Evolutionary conservation across 768 basidiomycete species (phyloP), one percentile per base, ranked within the genome.

Genomic region (Serendipita vermifera): DNA sequence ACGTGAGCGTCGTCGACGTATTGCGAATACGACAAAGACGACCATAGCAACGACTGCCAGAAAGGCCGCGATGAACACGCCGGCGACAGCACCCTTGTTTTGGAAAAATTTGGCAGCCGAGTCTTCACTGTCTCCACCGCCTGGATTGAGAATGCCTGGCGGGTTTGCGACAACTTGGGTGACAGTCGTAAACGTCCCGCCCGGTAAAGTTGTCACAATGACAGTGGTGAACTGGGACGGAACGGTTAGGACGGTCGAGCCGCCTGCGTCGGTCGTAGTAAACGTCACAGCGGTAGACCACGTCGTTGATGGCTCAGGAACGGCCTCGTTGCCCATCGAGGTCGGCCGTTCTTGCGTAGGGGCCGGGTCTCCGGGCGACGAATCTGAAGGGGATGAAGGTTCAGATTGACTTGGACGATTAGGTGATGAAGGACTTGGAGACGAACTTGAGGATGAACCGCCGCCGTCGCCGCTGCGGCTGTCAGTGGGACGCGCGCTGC

Each of bases 1-100:
- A n/a, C 64, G 67, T 38, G 72, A 71, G 46, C 69, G 75, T 6
- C 71, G 70, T 31, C 72, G 75, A 40, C 74, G 56, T 41, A 72
- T 67, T 38, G 71, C 64, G 63, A 75, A 73, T 17, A 75, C 61
- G n/a, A 75, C 59, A 6, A 74, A 75, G 6, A 75, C 66, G 5
- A 73, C 61, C 22, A 81, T 59, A 0, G 71, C 73, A 1, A 77
- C 73, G 3, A 74, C 70, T 3, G 87, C 83, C 20, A 89, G 63
- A 5, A 91, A 93, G 15, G 83, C 75, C 9, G 73, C 79, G 5
- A 83, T 73, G 66, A 89, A 88, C n/a, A 81, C 78, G 5, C 83
- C 86, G 1, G 81, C 79, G 3, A 87, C 80, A 7, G 81, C 81
- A 2, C 81, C 79, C 27, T 72, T 79, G 64, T 88, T 87, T 51